phyloP scores from a whole-genome alignment of 2,329 filamentous ascomycete genomes.

The Fusarium coffeatum region DNA sequence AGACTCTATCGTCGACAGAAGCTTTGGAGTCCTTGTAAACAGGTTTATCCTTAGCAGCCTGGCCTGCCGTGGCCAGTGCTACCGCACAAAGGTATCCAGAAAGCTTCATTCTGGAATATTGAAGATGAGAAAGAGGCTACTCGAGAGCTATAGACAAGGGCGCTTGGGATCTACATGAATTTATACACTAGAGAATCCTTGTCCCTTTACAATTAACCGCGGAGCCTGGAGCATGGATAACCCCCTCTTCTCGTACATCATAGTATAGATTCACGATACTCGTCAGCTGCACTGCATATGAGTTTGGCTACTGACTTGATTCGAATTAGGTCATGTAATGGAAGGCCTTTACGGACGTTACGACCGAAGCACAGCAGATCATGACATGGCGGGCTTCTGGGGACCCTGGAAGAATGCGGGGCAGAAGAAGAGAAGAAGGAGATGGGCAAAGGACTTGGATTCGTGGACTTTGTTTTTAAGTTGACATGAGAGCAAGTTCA shows the following conservation, averaged over 20 bases:
- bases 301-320: conserved; percentile 1
- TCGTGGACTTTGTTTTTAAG: conserved; percentile 35
- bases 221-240: background rate
- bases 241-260: conserved; percentile 1
- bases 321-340: background rate
- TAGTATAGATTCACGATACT: background rate
- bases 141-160: background rate
- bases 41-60: conserved; percentile 49
- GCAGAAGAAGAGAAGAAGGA: conserved; percentile 19
- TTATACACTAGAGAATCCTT: conserved; percentile 20
- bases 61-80: conserved; percentile 40
- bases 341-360: background rate
- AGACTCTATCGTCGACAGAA: conserved; percentile 71
- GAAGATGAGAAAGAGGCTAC: conserved; percentile 15
- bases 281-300: conserved; percentile 8
- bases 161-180: conserved; percentile 23
- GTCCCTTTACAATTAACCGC: conserved; percentile 38
- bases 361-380: conserved; percentile 18
- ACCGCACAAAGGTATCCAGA: conserved; percentile 41
- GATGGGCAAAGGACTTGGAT: conserved; percentile 25
- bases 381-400: conserved; percentile 29
- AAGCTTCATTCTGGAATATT: conserved; percentile 47
- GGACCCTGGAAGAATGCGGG: conserved; percentile 41
- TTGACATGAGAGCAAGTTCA: conserved; percentile 13
- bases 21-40: conserved; percentile 73